Evolutionary conservation across 2,329 filamentous ascomycete genomes (phyloP), one percentile per base, ranked within the genome.

Genomic region (Pseudogymnoascus pannorum): DNA sequence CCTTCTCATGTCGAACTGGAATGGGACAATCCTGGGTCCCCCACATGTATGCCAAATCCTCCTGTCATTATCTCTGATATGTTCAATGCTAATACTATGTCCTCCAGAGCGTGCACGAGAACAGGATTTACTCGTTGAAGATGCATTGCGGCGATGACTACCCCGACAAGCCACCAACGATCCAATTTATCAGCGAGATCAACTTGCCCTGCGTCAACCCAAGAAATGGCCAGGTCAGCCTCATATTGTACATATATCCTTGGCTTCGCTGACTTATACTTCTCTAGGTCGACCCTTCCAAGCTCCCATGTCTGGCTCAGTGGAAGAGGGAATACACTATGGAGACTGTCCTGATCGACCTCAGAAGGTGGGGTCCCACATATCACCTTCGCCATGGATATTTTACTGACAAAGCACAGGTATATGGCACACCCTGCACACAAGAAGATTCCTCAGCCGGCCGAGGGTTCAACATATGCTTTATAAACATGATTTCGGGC

Each of bases 1-100:
- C 72, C 84, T 97, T 66, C 85, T 94, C 75, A 96, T 99, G 92
- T 93, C 89, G 66, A 92, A 97, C 80, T 99, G 94, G 94, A 96
- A 96, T 72, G 94, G 93, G 71, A 99, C 94, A 14, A 97, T 99
- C 67, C 86, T 97, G 58, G 94, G 94, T 1, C 94, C 94, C 68
- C 93, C 94, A 74, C 92, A 97, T 75, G 94, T 97, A 81, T 72
- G 89, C 33, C 36, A 38, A 54, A 42, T 11, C n/a, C 35, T n/a
- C 18, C 42, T 48, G 20, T 48, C 44, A 14, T 36, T 4, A n/a
- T n/a, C 11, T 36, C 12, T 18, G n/a, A 20, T 7, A 42, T 14
- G 5, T 29, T 31, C 58, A 48, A 42, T 20, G n/a, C 58, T 33
- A 20, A 36, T 24, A 31, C 12, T 44, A 16, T 42, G 14, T 5